Base-by-base conservation (phyloP, 371 early-diverging fungal species). In the Mucor lusitanicus region DNA sequence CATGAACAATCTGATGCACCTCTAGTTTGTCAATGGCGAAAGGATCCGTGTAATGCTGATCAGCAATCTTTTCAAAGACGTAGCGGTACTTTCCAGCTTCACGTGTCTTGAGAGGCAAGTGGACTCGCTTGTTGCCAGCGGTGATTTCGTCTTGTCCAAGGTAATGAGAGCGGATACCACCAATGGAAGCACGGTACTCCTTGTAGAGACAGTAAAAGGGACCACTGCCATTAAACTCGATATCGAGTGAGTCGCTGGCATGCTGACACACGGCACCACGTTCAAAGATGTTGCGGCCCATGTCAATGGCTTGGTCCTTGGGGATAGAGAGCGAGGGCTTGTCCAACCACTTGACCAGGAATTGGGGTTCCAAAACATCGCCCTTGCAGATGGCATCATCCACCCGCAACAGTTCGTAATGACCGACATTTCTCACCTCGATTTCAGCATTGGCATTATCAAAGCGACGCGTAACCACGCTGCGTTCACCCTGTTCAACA, bases 311-410 rank as follows among this genome's bases (percentile, higher is more conserved):
- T 25, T 78, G 67, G 21, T 75, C 74, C 35, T 78, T 69, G 3
- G 60, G 61, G 64, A 84, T 67, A 6, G 68, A 53, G n/a, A 85
- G 56, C 0, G 67, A 59, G 6, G 86, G 86, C n/a, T 74, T 74
- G 27, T 78, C 80, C 3, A 81, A 67, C 77, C 75, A 81, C 11
- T 69, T 61, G 1, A 81, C 72, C 19, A 70, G 44, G 37, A 76
- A 80, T 17, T 70, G 70, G 2, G 79, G 71, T 25, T 74, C 67
- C 12, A 77, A 61, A 3, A 79, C 75, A 65, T 80, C 80, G 25
- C 86, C 86, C 25, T 61, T 65, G 42, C 86, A 86, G 27, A 78
- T 71, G 0, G 79, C 61, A 71, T 86, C 86, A 40, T 79, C 70
- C 1, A 86, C 83, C 21, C 44, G 61, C 12, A 83, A 27, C 6